Evolutionary conservation across 1,284 basidiomycete genomes (phyloP).

Genomic region (Mycena citricolor): DNA sequence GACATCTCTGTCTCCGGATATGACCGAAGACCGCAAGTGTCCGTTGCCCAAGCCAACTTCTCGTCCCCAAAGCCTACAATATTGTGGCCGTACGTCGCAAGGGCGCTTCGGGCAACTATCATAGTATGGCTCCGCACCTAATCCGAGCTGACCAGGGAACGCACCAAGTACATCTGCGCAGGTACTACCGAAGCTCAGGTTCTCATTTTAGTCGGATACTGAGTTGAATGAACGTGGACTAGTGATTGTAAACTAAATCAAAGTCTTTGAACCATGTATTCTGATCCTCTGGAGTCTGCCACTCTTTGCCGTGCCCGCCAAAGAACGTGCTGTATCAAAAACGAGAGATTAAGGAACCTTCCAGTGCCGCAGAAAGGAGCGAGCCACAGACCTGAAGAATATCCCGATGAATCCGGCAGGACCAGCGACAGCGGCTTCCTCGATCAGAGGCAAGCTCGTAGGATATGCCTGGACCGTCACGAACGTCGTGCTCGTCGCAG

Average conservation of each 20-base stretch:
- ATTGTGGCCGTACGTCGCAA: too few relatives aligned
- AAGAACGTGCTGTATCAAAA: slow-evolving; percentile 65
- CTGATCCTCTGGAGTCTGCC: slow-evolving; percentile 70
- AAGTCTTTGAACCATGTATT: slow-evolving; percentile 77
- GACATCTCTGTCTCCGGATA: too few relatives aligned
- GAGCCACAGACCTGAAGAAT: slow-evolving; percentile 63
- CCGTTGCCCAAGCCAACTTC: too few relatives aligned
- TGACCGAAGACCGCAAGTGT: too few relatives aligned
- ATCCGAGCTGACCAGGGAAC: too few relatives aligned
- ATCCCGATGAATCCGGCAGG: slow-evolving; percentile 59
- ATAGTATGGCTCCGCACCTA: too few relatives aligned
- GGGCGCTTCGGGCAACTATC: too few relatives aligned
- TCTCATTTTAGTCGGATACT: too few relatives aligned
- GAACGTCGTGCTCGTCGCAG: slow-evolving; percentile 6
- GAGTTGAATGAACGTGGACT: background rate
- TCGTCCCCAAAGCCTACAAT: too few relatives aligned
- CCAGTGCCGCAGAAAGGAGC: slow-evolving; percentile 8
- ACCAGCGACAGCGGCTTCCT: slow-evolving; percentile 16
- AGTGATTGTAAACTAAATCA: slow-evolving; percentile 32
- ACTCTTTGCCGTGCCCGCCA: slow-evolving; percentile 65
- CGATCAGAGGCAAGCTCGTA: slow-evolving; percentile 12
- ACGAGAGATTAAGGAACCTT: slow-evolving; percentile 7
- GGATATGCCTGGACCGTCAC: slow-evolving; percentile 6
- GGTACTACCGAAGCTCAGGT: too few relatives aligned
- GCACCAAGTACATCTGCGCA: too few relatives aligned